phyloP scores from a whole-genome alignment of 495 filamentous ascomycete species.

The Chaetomidium leptoderma region DNA sequence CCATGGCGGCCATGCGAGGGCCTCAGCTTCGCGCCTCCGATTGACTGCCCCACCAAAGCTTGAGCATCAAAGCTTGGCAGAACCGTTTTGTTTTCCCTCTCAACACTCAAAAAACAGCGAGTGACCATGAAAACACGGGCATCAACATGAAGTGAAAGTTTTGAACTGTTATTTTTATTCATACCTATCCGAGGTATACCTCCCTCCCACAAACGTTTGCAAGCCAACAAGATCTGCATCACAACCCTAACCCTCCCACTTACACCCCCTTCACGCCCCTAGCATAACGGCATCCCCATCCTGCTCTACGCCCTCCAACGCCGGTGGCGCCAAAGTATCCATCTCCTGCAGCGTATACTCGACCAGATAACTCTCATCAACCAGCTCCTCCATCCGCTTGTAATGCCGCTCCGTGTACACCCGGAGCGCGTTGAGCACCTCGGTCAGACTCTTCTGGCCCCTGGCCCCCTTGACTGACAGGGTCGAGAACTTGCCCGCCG shows the following conservation, averaged over 20 bases:
- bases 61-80: not conserved
- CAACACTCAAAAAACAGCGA: not conserved
- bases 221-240: not conserved
- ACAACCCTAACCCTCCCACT: slow-evolving; percentile 6
- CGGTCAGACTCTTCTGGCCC: slow-evolving; percentile 64
- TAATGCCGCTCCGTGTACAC: slow-evolving; percentile 92
- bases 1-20: not conserved
- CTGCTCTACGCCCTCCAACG: slow-evolving; percentile 30
- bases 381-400: slow-evolving; percentile 74
- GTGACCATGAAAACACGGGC: not conserved
- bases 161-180: not conserved
- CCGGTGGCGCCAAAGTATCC: slow-evolving; percentile 61
- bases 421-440: slow-evolving; percentile 75
- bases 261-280: slow-evolving; percentile 24
- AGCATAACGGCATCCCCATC: slow-evolving; percentile 44
- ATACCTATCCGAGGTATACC: not conserved
- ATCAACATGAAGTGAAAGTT: not conserved
- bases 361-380: slow-evolving; percentile 91
- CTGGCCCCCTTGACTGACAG: slow-evolving; percentile 58
- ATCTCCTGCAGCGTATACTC: slow-evolving; percentile 91
- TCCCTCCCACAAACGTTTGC: not conserved
- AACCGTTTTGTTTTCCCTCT: too few relatives aligned
- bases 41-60: slow-evolving; percentile 12
- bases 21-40: not conserved
- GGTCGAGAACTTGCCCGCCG: slow-evolving; percentile 60